Evolutionary conservation across 352 stramenopile genomes (phyloP), one percentile per base, ranked within the genome.

Genomic region (Phytophthora pistaciae): DNA sequence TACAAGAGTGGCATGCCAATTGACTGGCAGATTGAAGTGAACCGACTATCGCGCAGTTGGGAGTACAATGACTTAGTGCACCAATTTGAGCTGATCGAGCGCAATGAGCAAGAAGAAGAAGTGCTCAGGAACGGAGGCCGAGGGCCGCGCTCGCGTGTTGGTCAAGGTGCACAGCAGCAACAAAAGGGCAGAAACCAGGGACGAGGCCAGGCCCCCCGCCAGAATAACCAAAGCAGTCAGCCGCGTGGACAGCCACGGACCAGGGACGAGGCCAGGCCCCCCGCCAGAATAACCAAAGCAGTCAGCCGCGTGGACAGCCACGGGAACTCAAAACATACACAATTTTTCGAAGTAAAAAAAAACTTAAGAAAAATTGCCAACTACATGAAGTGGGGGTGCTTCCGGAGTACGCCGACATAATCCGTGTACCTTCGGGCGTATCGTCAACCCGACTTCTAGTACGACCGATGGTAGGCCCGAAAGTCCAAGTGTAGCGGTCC

Each of bases 1-100:
- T 60, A 60, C n/a, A 60, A 60, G 31, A 60, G 33, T 60, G 54
- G 31, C 8, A 60, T 60, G 55, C 55, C 36, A 4, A 52, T 60
- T 60, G 16, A 60, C 55, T 60, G 55, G 55, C 55, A 60, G 36
- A 52, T 60, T 60, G 42, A 50, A 50, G 18, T 50, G 42, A 60
- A 60, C 36, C 33, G 33, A 33, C 6, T 61, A 33, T 50, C 44
- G 20, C 20, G 55, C 36, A 61, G 55, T 61, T 61, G 55, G 54
- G 20, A 61, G 55, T 61, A 61, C 55, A 52, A 52, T 29, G 55
- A 61, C 55, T 13, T 61, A 20, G 33, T 61, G 10, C 33, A 50
- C 42, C 42, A 50, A 50, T 50, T 50, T 50, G 44, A 50, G 44
- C 44, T 50, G 18, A 50, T 50, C 44, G 44, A 50, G 44, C 18